A percentile compares a stretch with the other conserved stretches of the same genome.
Conservation (phyloP, 2,329 filamentous ascomycete genomes). For the Stagonosporopsis cucurbitacearum region DNA sequence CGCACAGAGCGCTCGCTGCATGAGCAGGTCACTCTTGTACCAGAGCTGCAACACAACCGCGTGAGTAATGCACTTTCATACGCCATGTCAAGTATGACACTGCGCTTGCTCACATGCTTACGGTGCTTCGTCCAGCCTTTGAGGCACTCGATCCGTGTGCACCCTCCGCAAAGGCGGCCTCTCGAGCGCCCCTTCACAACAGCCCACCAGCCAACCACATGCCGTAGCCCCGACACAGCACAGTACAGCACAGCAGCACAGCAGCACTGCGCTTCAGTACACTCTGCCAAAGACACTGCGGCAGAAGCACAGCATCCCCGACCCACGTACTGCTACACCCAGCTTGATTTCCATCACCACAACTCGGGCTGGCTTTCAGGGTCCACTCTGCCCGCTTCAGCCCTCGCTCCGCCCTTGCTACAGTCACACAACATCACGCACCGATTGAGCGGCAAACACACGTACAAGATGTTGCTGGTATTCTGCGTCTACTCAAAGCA, state of each 20-base stretch:
- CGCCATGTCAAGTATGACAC: not conserved
- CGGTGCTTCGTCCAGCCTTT: not conserved
- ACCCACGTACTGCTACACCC: not conserved
- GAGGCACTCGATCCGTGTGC: not conserved
- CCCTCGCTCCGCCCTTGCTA: not conserved
- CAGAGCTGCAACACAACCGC: not conserved
- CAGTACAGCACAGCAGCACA: too few relatives aligned
- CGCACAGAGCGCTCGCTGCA: constrained; percentile 5
- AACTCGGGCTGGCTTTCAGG: not conserved
- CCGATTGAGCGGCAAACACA: not conserved
- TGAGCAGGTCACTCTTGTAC: constrained; percentile 6
- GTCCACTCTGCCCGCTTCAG: not conserved
- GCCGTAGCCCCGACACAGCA: too few relatives aligned
- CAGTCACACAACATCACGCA: not conserved
- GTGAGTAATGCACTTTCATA: not conserved
- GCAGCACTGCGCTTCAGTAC: not conserved
- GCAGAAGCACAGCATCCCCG: not conserved
- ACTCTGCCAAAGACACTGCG: not conserved
- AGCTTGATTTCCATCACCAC: not conserved
- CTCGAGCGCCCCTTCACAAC: not conserved
- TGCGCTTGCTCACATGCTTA: not conserved
- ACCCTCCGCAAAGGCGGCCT: not conserved
- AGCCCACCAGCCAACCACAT: not conserved
- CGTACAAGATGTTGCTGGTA: not conserved
- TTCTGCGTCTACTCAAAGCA: not conserved